Base-by-base conservation (phyloP, 108 stramenopile genomes). In the Epithemia pelagica region DNA sequence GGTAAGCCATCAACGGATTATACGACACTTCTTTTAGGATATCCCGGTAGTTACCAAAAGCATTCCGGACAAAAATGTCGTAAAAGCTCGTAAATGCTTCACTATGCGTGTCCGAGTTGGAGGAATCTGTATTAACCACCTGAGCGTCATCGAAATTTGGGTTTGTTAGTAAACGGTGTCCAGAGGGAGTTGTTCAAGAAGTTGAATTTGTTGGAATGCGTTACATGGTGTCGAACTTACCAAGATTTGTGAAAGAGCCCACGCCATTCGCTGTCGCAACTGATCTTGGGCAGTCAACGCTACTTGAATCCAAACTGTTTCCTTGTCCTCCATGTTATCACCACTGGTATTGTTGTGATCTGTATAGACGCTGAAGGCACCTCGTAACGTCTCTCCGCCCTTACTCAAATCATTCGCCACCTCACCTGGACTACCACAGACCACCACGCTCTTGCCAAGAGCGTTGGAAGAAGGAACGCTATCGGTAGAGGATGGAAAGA, bases 31-130 rank as follows among this genome's bases (percentile, higher is more conserved):
- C 91, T 8, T 75, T 74, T 19, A 92, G 65, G 10, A 89, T 65
- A 59, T 92, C 85, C 28, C 72, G 59, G 58, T 84, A 89, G 66
- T 85, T 90, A 52, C 88, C 88, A 71, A 92, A 92, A 3, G 88
- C 88, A 69, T 89, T 76, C 37, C 86, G 72, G 2, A 84, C 79
- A 76, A 86, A 89, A 55, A 89, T 83, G 61, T 90, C 85, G 56
- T 84, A 87, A 61, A 72, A 87, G 1, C 54, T 58, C 29, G 74
- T 19, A 57, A 73, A 78, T 1, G 62, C 52, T 53, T 87, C 71
- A 8, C 10, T 71, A 32, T 10, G 30, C 51, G 7, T 54, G 25
- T 51, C 65, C 22, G 26, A 52, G 37, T 19, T n/a, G 52, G 2
- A 77, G 51, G 18, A 5, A 46, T 46, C 28, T 22, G 0, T 26